phyloP scores from a whole-genome alignment of 2,329 filamentous ascomycete species.

The Mollisiaceae sp. region DNA sequence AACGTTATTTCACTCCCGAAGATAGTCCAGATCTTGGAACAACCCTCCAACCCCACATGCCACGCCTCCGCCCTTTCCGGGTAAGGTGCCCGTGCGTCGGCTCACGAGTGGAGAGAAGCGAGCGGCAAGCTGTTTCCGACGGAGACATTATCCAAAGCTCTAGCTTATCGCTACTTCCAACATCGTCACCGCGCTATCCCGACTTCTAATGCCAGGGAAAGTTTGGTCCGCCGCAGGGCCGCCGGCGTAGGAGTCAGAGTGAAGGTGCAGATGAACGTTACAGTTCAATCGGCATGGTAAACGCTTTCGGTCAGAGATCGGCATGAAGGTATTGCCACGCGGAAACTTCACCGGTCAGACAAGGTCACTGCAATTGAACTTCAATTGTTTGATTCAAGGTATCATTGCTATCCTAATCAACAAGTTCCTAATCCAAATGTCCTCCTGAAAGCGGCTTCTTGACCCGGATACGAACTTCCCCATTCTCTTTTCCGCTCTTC shows the following conservation, averaged over 20 bases:
- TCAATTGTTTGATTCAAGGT: slow-evolving; percentile 1
- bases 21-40: slow-evolving; percentile 2
- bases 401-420: slow-evolving; percentile 16
- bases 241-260: neutral
- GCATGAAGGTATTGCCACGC: slow-evolving; percentile 2
- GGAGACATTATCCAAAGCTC: neutral
- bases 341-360: neutral
- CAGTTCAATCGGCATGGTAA: neutral
- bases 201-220: neutral
- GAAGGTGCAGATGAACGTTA: slow-evolving; percentile 8
- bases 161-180: neutral
- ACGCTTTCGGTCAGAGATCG: slow-evolving; percentile 5
- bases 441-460: slow-evolving; percentile 27
- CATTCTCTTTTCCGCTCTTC: slow-evolving; percentile 35
- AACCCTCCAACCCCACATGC: slow-evolving; percentile 5
- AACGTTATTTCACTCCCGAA: slow-evolving; percentile 6
- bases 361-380: neutral
- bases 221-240: neutral
- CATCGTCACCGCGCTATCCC: slow-evolving; percentile 6
- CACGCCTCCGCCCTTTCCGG: neutral
- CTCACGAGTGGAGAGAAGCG: slow-evolving; percentile 1
- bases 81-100: slow-evolving; percentile 3
- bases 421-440: slow-evolving; percentile 30
- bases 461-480: slow-evolving; percentile 23
- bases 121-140: slow-evolving; percentile 8